Conservation (phyloP, 352 stramenopile genomes). For the Globisporangium viniferum region DNA sequence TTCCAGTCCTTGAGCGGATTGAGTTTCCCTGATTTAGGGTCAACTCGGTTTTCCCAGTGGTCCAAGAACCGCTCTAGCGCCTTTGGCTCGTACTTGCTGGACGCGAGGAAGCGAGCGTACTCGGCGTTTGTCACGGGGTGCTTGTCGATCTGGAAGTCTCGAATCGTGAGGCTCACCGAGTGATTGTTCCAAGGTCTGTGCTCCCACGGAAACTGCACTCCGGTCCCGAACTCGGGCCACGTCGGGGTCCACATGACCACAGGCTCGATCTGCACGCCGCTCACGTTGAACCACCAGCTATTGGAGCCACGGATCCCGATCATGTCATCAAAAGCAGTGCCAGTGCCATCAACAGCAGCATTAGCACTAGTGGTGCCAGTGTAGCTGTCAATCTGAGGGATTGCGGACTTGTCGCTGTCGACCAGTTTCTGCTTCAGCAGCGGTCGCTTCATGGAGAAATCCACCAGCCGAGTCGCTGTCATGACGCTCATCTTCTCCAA, state of each 20-base stretch:
- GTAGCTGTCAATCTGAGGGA: background rate
- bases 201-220: constrained; percentile 87
- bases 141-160: constrained; percentile 71
- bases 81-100: constrained; percentile 52
- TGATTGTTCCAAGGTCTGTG: constrained; percentile 77
- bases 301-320: constrained; percentile 36
- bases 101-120: constrained; percentile 52
- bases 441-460: constrained; percentile 37
- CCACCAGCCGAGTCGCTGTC: constrained; percentile 39
- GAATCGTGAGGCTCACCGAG: constrained; percentile 50
- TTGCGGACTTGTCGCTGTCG: background rate
- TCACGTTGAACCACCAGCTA: constrained; percentile 82
- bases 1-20: constrained; percentile 35
- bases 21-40: constrained; percentile 6
- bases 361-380: background rate
- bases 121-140: constrained; percentile 78
- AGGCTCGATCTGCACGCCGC: constrained; percentile 77
- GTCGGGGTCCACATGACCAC: constrained; percentile 67
- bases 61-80: constrained; percentile 63
- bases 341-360: background rate
- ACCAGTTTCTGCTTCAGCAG: constrained; percentile 42
- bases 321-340: constrained; percentile 28
- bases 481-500: constrained; percentile 47
- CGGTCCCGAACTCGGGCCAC: constrained; percentile 48
- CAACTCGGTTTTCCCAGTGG: constrained; percentile 60